Evolutionary conservation across 1,139 yeast genomes (phyloP).

Genomic region (Sugiyamaella grinbergsii): DNA sequence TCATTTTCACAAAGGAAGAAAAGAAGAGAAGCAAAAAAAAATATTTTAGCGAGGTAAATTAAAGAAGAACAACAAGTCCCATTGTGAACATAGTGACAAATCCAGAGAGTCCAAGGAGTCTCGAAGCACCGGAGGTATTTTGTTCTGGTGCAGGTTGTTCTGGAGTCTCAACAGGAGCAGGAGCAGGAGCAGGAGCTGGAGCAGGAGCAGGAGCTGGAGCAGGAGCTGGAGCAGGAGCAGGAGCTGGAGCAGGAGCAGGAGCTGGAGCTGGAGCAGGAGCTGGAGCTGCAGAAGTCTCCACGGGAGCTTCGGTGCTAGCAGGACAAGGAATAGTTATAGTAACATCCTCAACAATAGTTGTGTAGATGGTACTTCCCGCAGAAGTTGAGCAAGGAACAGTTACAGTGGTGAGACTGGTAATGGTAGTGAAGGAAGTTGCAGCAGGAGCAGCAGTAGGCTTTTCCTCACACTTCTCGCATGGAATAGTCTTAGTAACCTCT

Average conservation of each 20-base stretch:
- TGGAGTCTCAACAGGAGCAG: conserved; percentile 3
- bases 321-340: conserved; percentile 17
- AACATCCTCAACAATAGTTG: conserved; percentile 15
- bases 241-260: conserved; percentile 13
- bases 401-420: conserved; percentile 11
- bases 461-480: conserved; percentile 9
- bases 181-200: conserved; percentile 3
- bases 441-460: conserved; percentile 4
- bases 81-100: conserved; percentile 3
- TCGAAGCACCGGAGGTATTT: conserved; percentile 13
- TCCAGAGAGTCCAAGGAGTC: conserved; percentile 2
- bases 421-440: conserved; percentile 16
- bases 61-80: conserved; percentile 9
- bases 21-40: not conserved
- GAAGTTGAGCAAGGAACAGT: conserved; percentile 14
- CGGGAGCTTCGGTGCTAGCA: not conserved
- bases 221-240: conserved; percentile 6
- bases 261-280: conserved; percentile 19
- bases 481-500: conserved; percentile 17
- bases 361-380: conserved; percentile 9
- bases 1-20: conserved; percentile 8
- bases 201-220: conserved; percentile 3
- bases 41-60: not conserved
- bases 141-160: conserved; percentile 8
- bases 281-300: conserved; percentile 9